Evolutionary conservation across 441 rosid genomes (phyloP), one percentile per base, ranked within the genome.

Genomic region (Syzygium malaccense): DNA sequence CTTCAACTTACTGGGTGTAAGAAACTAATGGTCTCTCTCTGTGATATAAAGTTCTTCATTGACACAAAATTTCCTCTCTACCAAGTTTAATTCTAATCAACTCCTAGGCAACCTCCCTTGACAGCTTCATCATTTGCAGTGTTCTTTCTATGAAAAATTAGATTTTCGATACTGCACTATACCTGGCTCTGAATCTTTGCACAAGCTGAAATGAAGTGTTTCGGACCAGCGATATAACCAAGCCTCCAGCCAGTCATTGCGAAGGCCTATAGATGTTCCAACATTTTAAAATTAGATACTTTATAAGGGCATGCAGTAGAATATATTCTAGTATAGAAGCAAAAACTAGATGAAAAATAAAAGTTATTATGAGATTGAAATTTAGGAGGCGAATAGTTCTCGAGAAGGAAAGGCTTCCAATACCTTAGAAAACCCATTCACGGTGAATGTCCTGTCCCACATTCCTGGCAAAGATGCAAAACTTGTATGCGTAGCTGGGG

Each of bases 171-270:
- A 55, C 86, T 88, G 53, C 30, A 88, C 33, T 30, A n/a, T 93
- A 98, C 99, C 98, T 98, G 99, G 93, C 99, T 98, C 90, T 98
- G 99, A 87, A 98, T 91, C 92, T 98, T 98, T 90, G 95, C 96
- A 88, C 99, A 97, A 55, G 99, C 99, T 71, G 98, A 91, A 37
- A 96, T 93, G 91, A 98, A 96, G 91, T 94, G 98, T 88, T 94
- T 96, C 68, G 99, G 99, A 60, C 99, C 99, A 75, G 99, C 99
- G 58, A 98, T 88, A 88, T 98, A 97, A 87, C 99, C 99, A 87
- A 98, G 98, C 79, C 99, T 93, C 99, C 99, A 98, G 54, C 99
- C 99, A 92, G 99, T 98, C 99, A 98, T 98, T 71, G 99, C 99
- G 87, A 96, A 98, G 86, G 99, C 98, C 99, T 98, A 85, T 28